These are phyloP conservation scores for Omphalea diandra DNA, from an alignment of 441 rosid species.

Conservation along the genomic window DNA sequence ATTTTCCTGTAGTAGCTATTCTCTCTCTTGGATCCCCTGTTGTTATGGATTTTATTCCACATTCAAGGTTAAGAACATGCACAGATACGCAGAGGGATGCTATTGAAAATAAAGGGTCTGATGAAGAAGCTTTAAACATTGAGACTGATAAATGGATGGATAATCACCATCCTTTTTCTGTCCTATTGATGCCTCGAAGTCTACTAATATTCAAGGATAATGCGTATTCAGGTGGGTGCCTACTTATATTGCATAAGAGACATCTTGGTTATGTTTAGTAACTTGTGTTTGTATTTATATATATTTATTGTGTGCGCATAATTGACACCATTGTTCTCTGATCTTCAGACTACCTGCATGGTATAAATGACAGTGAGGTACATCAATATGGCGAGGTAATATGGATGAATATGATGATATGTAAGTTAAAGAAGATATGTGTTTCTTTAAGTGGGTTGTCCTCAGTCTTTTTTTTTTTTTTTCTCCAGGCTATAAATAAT, in stretches of 20 bases:
- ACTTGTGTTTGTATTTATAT: background rate
- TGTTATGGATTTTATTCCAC: conserved; percentile 82
- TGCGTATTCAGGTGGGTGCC: conserved; percentile 55
- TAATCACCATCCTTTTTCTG: conserved; percentile 52
- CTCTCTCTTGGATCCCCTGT: conserved; percentile 80
- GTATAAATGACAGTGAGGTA: conserved; percentile 54
- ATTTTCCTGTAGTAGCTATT: conserved; percentile 84
- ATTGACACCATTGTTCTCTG: conserved; percentile 12
- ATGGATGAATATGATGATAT: background rate
- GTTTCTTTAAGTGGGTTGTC: background rate
- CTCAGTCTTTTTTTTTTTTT: background rate
- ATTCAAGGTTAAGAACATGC: conserved; percentile 47
- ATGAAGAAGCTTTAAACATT: conserved; percentile 23
- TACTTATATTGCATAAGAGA: background rate
- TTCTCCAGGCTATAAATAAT: conserved; percentile 56
- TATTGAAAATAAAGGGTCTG: conserved; percentile 16
- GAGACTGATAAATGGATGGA: conserved; percentile 31
- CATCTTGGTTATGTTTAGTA: background rate
- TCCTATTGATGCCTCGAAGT: conserved; percentile 73
- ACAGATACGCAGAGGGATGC: conserved; percentile 7
- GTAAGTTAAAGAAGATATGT: background rate
- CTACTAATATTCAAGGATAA: conserved; percentile 80
- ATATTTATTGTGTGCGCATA: background rate
- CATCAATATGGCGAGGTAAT: conserved; percentile 56
- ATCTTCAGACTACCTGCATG: conserved; percentile 73